Evolutionary conservation across 371 early-diverging fungal species (phyloP), one percentile per base, ranked within the genome.

Genomic region (Mortierella sp.): DNA sequence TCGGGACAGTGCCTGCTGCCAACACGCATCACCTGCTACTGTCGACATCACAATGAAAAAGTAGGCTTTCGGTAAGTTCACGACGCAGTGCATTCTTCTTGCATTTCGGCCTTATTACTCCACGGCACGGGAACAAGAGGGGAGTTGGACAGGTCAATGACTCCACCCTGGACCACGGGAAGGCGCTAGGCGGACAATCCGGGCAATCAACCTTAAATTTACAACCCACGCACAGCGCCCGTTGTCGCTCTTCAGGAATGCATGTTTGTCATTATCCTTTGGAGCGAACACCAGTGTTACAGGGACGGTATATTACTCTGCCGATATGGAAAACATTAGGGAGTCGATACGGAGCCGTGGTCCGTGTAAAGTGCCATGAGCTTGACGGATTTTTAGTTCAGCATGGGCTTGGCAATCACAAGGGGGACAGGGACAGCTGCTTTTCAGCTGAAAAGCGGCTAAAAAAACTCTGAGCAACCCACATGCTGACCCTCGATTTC

Each of bases 11-110:
- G 86, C 7, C 81, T 88, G 29, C 66, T 92, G 25, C 92, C 92
- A 16, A 86, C 90, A 19, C 82, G 92, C 25, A 89, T 92, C 60
- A 91, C 91, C 13, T 92, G 92, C 68, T 92, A 92, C 78, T 91
- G 91, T 69, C 86, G 92, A 16, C 92, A 92, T 57, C 91, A 91
- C 65, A 81, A 82, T 68, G 90, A 91, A 64, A 90, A 88, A 78
- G 69, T 83, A 22, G 90, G 89, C 19, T 90, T 86, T 78, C 86
- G 80, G 81, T 80, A 63, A 56, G 73, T 73, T 34, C 34, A 34
- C 34, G 34, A 34, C 7, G 34, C 34, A 10, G 34, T 34, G 34
- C 34, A 7, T 34, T 7, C 10, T 14, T 37, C 10, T n/a, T n/a
- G 8, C 10, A 8, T 5, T 10, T 37, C 17, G 7, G 9, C 5